A percentile compares a stretch with the other conserved stretches of the same genome.
phyloP scores from a whole-genome alignment of 768 basidiomycete species.

The Kwoniella dendrophila region DNA sequence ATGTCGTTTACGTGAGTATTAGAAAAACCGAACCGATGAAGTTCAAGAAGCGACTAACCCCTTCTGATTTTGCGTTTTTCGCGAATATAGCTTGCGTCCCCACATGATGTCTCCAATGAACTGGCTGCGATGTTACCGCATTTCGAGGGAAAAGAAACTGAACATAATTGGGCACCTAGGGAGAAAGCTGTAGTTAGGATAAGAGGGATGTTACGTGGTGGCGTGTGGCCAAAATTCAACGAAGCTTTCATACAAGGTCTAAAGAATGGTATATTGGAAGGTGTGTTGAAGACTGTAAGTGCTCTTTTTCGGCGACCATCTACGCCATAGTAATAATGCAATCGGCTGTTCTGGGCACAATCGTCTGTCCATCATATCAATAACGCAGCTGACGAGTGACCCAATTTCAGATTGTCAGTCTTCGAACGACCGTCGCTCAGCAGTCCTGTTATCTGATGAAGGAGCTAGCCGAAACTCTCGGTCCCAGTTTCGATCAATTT shows the following conservation, averaged over 20 bases:
- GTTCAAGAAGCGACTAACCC: background rate
- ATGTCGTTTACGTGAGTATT: conserved; percentile 44
- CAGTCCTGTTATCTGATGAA: conserved; percentile 75
- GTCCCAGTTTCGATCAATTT: conserved; percentile 71
- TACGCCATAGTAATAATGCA: background rate
- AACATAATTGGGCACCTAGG: conserved; percentile 88
- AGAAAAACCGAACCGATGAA: background rate
- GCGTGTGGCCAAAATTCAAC: conserved; percentile 70
- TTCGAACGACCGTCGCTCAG: conserved; percentile 85
- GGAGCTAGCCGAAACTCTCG: conserved; percentile 72
- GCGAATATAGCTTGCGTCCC: conserved; percentile 82
- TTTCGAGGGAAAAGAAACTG: conserved; percentile 97
- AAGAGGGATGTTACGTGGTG: conserved; percentile 86
- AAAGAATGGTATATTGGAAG: conserved; percentile 77
- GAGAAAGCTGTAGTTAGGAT: conserved; percentile 77
- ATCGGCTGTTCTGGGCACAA: background rate
- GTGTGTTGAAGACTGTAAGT: conserved; percentile 80
- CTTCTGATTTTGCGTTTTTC: background rate
- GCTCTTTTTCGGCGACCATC: background rate
- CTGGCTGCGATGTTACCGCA: conserved; percentile 74
- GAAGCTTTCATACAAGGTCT: conserved; percentile 75
- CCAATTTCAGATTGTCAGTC: conserved; percentile 69
- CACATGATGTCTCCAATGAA: conserved; percentile 80
- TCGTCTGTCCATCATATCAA: too few species aligned
- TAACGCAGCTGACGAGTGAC: background rate